A percentile compares a stretch with the other conserved stretches of the same genome.
Evolutionary conservation across 1,284 basidiomycete species (phyloP).

Genomic region (Naganishia sp.): DNA sequence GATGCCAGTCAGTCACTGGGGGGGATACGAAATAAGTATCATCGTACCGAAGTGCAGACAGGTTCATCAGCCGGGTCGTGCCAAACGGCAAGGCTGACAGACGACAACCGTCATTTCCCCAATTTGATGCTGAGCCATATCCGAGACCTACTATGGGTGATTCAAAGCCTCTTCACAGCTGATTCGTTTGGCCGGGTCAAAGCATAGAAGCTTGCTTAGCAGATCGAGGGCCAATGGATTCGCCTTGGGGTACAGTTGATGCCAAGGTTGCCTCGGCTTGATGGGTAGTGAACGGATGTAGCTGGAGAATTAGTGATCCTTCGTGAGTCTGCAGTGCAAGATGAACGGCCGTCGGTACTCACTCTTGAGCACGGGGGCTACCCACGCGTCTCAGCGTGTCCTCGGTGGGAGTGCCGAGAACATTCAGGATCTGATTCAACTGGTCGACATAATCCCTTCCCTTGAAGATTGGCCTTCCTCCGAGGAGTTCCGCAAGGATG

Average conservation of each 20-base stretch:
- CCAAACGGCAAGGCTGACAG: constrained; percentile 71
- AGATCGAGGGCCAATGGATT: constrained; percentile 93
- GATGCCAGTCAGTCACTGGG: constrained; percentile 25
- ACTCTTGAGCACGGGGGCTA: constrained; percentile 71
- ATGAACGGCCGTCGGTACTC: constrained; percentile 27
- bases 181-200: constrained; percentile 94
- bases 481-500: constrained; percentile 93
- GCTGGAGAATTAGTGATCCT: constrained; percentile 31
- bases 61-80: constrained; percentile 93
- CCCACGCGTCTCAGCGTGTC: constrained; percentile 94
- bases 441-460: constrained; percentile 98
- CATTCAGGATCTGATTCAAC: constrained; percentile 96
- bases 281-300: constrained; percentile 98
- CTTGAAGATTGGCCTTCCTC: constrained; percentile 98
- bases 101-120: neutral
- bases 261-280: constrained; percentile 89
- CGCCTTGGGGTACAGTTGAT: constrained; percentile 86
- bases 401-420: constrained; percentile 94
- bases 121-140: neutral
- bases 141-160: constrained; percentile 71
- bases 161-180: constrained; percentile 92
- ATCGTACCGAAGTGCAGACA: constrained; percentile 65
- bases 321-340: neutral
- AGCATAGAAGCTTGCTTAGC: constrained; percentile 85
- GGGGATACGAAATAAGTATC: constrained; percentile 41